A percentile compares a stretch with the other conserved stretches of the same genome.
phyloP scores from a whole-genome alignment of 2,329 filamentous ascomycete species.

The Cryphonectria parasitica region DNA sequence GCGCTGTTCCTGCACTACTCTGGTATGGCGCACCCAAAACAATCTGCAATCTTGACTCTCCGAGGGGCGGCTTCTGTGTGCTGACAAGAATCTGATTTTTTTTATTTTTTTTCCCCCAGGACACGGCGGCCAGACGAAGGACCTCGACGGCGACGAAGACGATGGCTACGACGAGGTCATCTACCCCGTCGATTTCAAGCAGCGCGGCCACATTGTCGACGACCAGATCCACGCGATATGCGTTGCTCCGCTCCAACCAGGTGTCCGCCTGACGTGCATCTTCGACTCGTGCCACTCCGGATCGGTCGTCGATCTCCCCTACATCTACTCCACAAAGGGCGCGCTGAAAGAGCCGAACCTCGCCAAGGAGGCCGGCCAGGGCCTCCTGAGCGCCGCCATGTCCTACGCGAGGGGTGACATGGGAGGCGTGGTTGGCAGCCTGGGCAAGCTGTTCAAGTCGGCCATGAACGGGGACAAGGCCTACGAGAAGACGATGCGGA shows the following conservation, averaged over 20 bases:
- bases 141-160: constrained; percentile 75
- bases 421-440: constrained; percentile 75
- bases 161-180: constrained; percentile 80
- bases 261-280: constrained; percentile 82
- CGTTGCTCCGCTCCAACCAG: constrained; percentile 76
- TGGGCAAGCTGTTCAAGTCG: constrained; percentile 87
- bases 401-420: constrained; percentile 86
- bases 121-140: constrained; percentile 76
- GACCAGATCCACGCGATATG: constrained; percentile 79
- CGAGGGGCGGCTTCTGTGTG: not conserved
- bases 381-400: constrained; percentile 71
- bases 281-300: constrained; percentile 81
- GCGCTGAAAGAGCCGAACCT: constrained; percentile 81
- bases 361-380: constrained; percentile 77
- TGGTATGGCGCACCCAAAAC: constrained; percentile 44
- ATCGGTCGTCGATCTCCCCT: constrained; percentile 76
- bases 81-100: not conserved
- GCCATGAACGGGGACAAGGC: constrained; percentile 77
- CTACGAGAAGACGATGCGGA: constrained; percentile 79
- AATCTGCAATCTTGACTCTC: not conserved
- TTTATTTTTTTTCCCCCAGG: constrained; percentile 52
- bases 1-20: constrained; percentile 80
- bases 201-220: constrained; percentile 74
- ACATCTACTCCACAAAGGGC: constrained; percentile 80
- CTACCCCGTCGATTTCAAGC: constrained; percentile 74